These are phyloP conservation scores for Lavandula angustifolia DNA, from an alignment of 257 asterid genomes.

Conservation along the genomic window DNA sequence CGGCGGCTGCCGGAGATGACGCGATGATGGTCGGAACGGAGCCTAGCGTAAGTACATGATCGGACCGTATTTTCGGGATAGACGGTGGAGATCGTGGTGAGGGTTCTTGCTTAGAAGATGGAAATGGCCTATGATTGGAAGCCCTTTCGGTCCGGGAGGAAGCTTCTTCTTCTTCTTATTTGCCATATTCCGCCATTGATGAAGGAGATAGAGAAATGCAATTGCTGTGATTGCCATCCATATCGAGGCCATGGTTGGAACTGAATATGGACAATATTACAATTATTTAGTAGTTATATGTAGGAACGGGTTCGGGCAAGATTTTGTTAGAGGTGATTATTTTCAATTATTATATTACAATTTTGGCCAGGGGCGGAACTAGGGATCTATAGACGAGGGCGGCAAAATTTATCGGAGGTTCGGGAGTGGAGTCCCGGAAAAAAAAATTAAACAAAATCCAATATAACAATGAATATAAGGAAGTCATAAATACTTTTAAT, in stretches of 20 bases:
- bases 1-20: conserved; percentile 33
- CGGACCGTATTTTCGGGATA: conserved; percentile 34
- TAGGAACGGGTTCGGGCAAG: too few relatives aligned
- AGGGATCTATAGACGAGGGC: too few relatives aligned
- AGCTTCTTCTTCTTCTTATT: conserved; percentile 5
- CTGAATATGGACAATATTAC: too few relatives aligned
- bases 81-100: conserved; percentile 22
- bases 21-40: conserved; percentile 25
- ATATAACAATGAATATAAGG: too few relatives aligned
- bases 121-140: conserved; percentile 31
- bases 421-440: too few relatives aligned
- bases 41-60: conserved; percentile 32
- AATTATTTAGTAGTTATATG: too few relatives aligned
- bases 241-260: conserved; percentile 28
- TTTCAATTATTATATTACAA: too few relatives aligned
- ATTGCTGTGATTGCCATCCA: conserved; percentile 7
- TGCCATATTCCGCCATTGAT: neutral
- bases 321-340: too few relatives aligned
- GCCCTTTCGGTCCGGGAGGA: conserved; percentile 27
- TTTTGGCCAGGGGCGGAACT: too few relatives aligned
- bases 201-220: neutral
- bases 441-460: too few relatives aligned
- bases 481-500: too few relatives aligned
- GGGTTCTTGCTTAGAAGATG: conserved; percentile 30
- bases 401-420: too few relatives aligned